Evolutionary conservation across 179 eudicot genomes (phyloP).

Genomic region (Spinacia oleracea): DNA sequence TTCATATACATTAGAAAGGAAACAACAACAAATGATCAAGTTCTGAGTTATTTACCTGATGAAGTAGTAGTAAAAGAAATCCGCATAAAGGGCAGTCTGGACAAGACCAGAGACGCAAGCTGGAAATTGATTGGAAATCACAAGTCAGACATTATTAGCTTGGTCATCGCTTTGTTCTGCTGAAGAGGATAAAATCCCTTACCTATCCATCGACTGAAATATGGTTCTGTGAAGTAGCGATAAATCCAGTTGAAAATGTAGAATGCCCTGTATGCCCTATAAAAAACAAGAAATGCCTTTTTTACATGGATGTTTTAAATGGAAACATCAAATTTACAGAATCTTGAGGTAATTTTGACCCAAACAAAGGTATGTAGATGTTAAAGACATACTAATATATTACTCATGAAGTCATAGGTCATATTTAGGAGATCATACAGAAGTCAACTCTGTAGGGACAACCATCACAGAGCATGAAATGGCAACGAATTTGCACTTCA

Average conservation of each 20-base stretch:
- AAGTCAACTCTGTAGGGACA: neutral
- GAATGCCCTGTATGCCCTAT: constrained; percentile 83
- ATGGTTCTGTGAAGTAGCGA: constrained; percentile 70
- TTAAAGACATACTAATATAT: neutral
- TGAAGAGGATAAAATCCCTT: constrained; percentile 22
- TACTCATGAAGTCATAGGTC: neutral
- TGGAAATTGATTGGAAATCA: constrained; percentile 28
- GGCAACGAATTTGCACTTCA: neutral
- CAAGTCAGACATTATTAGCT: constrained; percentile 2
- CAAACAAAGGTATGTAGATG: neutral
- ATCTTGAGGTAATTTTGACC: neutral
- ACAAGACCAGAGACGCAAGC: constrained; percentile 78
- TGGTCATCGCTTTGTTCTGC: neutral
- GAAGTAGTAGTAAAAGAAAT: constrained; percentile 92
- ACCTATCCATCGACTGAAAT: constrained; percentile 75
- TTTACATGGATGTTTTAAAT: constrained; percentile 5
- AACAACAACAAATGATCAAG: neutral
- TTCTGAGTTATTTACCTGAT: constrained; percentile 48
- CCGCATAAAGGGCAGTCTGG: constrained; percentile 90
- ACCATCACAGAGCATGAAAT: neutral
- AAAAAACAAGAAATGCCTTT: neutral
- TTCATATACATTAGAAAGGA: neutral
- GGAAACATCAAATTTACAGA: neutral
- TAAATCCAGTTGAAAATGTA: constrained; percentile 92
- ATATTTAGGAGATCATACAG: neutral